Evolutionary conservation across 1,284 basidiomycete species (phyloP).

Genomic region (Omphalotus olearius): DNA sequence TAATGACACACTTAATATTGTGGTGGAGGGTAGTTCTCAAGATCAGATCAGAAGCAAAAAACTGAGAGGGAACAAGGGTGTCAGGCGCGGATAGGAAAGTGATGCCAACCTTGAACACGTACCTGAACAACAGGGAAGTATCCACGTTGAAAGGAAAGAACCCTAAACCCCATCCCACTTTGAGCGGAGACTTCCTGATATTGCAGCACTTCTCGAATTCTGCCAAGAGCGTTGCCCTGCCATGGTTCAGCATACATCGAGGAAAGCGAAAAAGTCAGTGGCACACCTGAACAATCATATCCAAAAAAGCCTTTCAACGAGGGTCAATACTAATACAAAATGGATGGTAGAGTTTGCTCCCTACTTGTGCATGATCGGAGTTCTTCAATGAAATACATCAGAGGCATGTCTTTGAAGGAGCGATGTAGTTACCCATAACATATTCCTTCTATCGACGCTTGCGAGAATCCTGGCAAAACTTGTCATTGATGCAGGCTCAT

Average conservation of each 20-base stretch:
- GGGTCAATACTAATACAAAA: neutral
- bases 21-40: slow-evolving; percentile 54
- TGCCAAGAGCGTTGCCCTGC: slow-evolving; percentile 7
- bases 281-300: slow-evolving; percentile 11
- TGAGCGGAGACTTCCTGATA: slow-evolving; percentile 42
- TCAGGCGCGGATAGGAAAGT: neutral
- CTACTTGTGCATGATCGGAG: slow-evolving; percentile 11
- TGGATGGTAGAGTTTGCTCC: neutral
- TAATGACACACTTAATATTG: slow-evolving; percentile 47
- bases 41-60: slow-evolving; percentile 59
- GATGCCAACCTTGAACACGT: slow-evolving; percentile 14
- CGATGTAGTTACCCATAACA: slow-evolving; percentile 42
- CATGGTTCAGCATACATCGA: neutral
- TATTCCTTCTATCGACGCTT: slow-evolving; percentile 44
- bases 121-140: slow-evolving; percentile 58
- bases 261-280: neutral
- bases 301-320: slow-evolving; percentile 9
- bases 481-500: slow-evolving; percentile 34
- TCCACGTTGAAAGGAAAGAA: slow-evolving; percentile 58
- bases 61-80: slow-evolving; percentile 32
- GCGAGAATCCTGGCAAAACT: slow-evolving; percentile 44
- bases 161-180: slow-evolving; percentile 26
- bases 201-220: slow-evolving; percentile 25
- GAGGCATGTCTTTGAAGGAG: neutral
- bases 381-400: slow-evolving; percentile 1